Base-by-base conservation (phyloP, 768 basidiomycete genomes). In the Lactarius pseudohatsudake region DNA sequence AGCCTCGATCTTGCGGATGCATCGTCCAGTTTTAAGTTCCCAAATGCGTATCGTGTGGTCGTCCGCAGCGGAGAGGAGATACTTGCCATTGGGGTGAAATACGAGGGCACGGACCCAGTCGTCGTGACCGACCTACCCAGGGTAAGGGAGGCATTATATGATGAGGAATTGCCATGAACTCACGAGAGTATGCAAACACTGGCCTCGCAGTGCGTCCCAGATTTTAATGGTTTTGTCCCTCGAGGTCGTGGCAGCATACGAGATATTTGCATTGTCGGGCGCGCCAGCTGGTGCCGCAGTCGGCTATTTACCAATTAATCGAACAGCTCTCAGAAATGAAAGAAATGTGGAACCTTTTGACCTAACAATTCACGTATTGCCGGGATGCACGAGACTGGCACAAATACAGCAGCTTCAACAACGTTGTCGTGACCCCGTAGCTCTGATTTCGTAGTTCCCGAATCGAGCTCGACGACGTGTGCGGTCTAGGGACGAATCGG, bases 41-140 rank as follows among this genome's bases (percentile, higher is more conserved):
- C 85, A 86, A 0, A 85, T 78, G 18, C 82, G 81, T 41, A 85
- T 78, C 16, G 85, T 84, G 72, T 84, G 81, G 75, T 86, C 85
- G 75, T 86, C 85, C 7, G 82, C 82, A 0, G 83, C 84, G 7
- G 84, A 85, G 6, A 86, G 77, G 22, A 86, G 78, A 72, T 79
- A 81, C 69, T 85, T 85, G 38, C 85, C 85, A 13, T 77, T 77
- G 0, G 85, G 85, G 69, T 86, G 85, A 75, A 86, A 86, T 41
- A 82, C 80, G 38, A 86, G 76, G 10, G 81, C 80, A 57, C 83
- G 79, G 32, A 86, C 79, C 85, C 85, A 86, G 69, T 85, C 83
- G 72, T 85, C 84, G 71, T 86, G 78, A 2, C 79, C 79, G 40
- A 72, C 69, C 77, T 79, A 60, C 13, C n/a, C 9, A 41, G 26